Conservation (phyloP, 106 monocot species). For the Acorus calamus region DNA sequence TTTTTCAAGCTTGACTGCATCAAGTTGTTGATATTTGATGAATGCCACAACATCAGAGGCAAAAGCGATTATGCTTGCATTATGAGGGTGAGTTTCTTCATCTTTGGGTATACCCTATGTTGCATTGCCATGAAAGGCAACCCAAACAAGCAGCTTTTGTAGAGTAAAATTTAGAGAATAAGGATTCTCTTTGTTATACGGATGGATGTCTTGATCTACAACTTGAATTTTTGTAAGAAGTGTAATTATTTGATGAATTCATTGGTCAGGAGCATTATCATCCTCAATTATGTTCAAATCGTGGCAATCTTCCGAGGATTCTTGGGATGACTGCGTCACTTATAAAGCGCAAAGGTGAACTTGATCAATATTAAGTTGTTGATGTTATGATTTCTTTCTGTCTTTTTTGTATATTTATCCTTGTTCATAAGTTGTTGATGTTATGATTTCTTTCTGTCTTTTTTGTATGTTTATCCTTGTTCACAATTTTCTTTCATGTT, state of each 20-base stretch:
- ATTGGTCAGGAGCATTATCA: conserved; percentile 55
- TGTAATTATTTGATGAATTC: neutral
- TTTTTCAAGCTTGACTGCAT: conserved; percentile 42
- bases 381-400: too few relatives aligned
- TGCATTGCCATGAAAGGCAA: too few relatives aligned
- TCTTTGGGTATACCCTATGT: neutral
- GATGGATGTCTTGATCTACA: too few relatives aligned
- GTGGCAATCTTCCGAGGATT: conserved; percentile 36
- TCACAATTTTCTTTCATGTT: neutral
- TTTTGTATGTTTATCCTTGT: too few relatives aligned
- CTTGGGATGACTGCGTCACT: conserved; percentile 77
- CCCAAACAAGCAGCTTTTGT: neutral
- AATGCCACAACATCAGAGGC: conserved; percentile 56
- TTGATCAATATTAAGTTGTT: neutral
- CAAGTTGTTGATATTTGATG: conserved; percentile 54
- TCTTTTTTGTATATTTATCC: too few relatives aligned
- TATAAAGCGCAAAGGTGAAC: conserved; percentile 42
- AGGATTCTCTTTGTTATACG: too few relatives aligned
- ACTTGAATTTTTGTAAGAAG: too few relatives aligned
- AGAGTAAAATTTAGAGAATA: neutral
- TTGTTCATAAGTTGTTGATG: conserved; percentile 2
- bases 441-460: too few relatives aligned
- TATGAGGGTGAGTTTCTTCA: conserved; percentile 22
- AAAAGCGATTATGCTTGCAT: conserved; percentile 54
- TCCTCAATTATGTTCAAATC: conserved; percentile 11